Conservation (phyloP, 1,284 basidiomycete species). For the Naganishia sp. region DNA sequence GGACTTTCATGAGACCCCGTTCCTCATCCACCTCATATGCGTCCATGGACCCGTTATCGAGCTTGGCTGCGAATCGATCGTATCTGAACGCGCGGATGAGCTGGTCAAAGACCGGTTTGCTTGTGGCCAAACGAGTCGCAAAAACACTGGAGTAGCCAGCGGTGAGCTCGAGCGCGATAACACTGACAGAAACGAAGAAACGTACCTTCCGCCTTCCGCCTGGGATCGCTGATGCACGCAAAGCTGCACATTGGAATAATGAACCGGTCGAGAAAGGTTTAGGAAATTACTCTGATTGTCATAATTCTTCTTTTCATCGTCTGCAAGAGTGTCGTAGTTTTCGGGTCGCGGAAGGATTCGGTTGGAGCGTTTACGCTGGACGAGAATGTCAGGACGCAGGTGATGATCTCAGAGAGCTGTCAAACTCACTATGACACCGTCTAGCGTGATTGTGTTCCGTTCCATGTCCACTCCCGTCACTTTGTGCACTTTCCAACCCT, state of each 20-base stretch:
- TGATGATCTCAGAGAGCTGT: background rate
- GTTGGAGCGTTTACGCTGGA: slow-evolving; percentile 44
- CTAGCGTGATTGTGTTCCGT: slow-evolving; percentile 46
- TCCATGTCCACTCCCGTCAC: slow-evolving; percentile 47
- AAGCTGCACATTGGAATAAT: slow-evolving; percentile 52
- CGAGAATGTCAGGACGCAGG: background rate
- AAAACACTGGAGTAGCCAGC: slow-evolving; percentile 39
- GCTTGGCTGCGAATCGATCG: slow-evolving; percentile 44
- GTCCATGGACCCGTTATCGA: slow-evolving; percentile 33
- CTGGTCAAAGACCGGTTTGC: slow-evolving; percentile 40
- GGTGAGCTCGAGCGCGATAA: background rate
- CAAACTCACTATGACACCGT: slow-evolving; percentile 45
- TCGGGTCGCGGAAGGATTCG: slow-evolving; percentile 40
- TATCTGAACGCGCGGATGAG: slow-evolving; percentile 38
- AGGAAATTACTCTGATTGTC: slow-evolving; percentile 41
- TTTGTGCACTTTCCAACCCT: slow-evolving; percentile 46
- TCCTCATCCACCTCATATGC: slow-evolving; percentile 32
- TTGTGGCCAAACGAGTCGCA: slow-evolving; percentile 45
- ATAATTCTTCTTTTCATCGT: slow-evolving; percentile 37
- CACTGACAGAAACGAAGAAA: background rate
- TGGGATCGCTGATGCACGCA: slow-evolving; percentile 43
- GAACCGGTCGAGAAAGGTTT: slow-evolving; percentile 42
- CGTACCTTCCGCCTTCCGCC: slow-evolving; percentile 39
- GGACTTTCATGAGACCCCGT: slow-evolving; percentile 39
- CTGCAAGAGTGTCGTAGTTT: slow-evolving; percentile 38